Base-by-base conservation (phyloP, 257 asterid genomes). In the Phtheirospermum japonicum region DNA sequence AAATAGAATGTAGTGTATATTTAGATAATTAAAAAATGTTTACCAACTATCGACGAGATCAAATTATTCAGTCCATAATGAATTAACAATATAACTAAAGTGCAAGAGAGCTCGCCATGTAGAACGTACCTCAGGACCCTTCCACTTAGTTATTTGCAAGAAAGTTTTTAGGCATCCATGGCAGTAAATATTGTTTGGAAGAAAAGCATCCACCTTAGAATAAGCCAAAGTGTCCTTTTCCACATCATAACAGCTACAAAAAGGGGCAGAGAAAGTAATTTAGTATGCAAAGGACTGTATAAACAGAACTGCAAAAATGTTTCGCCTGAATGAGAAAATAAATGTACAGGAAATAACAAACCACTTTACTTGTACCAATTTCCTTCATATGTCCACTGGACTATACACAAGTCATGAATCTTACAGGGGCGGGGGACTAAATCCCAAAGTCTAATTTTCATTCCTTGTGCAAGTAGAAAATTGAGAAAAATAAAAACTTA, bases 51-150 rank as follows among this genome's bases (percentile, higher is more conserved):
- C 12, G 12, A 39, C 14, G 12, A 39, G 10, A 14, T 39, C 14
- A 48, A 16, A 56, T 46, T 52, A 31, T 57, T 49, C 58, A 69
- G 50, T 68, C 36, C 36, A 70, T 9, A 56, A 57, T 16, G 55
- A 43, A 57, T 52, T 19, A 52, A 46, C 63, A 50, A 59, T 39
- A 40, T 56, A 30, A 51, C 30, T 39, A 39, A 59, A 63, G 16
- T 23, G 33, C 59, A 17, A 58, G 49, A 67, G 53, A 72, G 33
- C 67, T 58, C 30, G 43, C 65, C 52, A 48, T n/a, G n/a, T n/a
- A n/a, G n/a, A n/a, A n/a, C n/a, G n/a, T 49, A 92, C 99, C 96
- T 92, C 96, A 32, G 97, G 96, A 33, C 97, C 99, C 46, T 92
- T 86, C 99, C 99, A 92, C 80, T 89, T 87, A 5, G 99, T 89